Base-by-base conservation (phyloP, 352 stramenopile genomes). In the Halophytophthora batemanensis region DNA sequence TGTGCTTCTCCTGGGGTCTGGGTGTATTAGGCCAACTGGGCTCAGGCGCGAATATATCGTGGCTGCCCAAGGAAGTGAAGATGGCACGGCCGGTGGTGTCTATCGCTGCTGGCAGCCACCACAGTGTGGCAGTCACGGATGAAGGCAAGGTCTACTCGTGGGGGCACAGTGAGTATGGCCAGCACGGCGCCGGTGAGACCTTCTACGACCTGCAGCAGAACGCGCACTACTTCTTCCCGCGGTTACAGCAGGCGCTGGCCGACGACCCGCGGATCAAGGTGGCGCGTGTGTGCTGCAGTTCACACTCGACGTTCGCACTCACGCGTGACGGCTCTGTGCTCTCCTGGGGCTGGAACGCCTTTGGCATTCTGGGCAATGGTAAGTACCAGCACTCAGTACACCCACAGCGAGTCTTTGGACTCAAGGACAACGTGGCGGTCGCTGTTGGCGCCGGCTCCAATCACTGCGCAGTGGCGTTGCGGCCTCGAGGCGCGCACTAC, bases 331-430 rank as follows among this genome's bases (percentile, higher is more conserved):
- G 75, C 1, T 67, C 46, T 3, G 66, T 94, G 23, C 91, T 85
- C 59, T 88, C 82, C n/a, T 96, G 85, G 84, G 87, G 87, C 8
- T 93, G 82, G 82, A 93, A 93, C 40, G 75, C 77, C 1, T 93
- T 90, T 17, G 82, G 82, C 10, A 64, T 89, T 12, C 62, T 93
- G 4, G 82, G 82, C 25, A 78, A 85, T 37, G 82, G 82, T 56
- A 87, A 89, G 62, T 82, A 82, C 53, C 77, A 87, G 54, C 64
- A 80, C 56, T 83, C 77, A 4, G 81, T 84, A 44, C 56, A 84
- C n/a, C 82, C 82, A 3, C 77, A 90, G 41, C 61, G 63, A 14
- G 43, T 93, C 12, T 74, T 80, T 39, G 71, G 75, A 0, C 53
- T 93, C 4, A 82, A 75, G 45, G 73, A 88, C 48, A 81, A 83